Evolutionary conservation across 805 yeast genomes (phyloP).

Genomic region (Ogataea ramenticola): DNA sequence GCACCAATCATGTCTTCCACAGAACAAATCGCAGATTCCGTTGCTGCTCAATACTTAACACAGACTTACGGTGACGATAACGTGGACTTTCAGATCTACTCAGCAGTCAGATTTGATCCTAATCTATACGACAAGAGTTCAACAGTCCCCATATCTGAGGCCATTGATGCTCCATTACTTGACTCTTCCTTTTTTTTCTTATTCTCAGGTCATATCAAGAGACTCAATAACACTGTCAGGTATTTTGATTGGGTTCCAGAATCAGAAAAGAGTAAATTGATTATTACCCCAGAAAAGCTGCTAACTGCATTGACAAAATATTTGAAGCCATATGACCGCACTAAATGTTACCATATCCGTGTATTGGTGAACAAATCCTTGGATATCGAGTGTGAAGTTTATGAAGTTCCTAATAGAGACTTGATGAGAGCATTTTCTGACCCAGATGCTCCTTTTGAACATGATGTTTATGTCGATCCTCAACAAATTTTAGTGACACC

Average conservation of each 20-base stretch:
- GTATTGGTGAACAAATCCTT: slow-evolving; percentile 29
- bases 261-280: slow-evolving; percentile 9
- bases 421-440: not conserved
- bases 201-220: slow-evolving; percentile 52
- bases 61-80: not conserved
- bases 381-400: slow-evolving; percentile 24
- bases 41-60: not conserved
- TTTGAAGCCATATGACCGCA: slow-evolving; percentile 20
- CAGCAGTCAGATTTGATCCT: slow-evolving; percentile 77
- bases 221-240: slow-evolving; percentile 46
- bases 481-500: slow-evolving; percentile 51
- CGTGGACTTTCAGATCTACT: slow-evolving; percentile 44
- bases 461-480: slow-evolving; percentile 59
- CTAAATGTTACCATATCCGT: slow-evolving; percentile 40
- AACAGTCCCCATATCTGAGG: slow-evolving; percentile 12
- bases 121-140: slow-evolving; percentile 25
- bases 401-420: slow-evolving; percentile 14
- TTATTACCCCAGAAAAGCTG: slow-evolving; percentile 34
- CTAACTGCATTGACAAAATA: slow-evolving; percentile 33
- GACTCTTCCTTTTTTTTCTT: slow-evolving; percentile 45
- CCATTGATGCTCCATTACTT: slow-evolving; percentile 12
- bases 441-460: slow-evolving; percentile 18
- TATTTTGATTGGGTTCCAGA: slow-evolving; percentile 44
- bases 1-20: too few relatives aligned
- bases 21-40: not conserved